Evolutionary conservation across 441 rosid species (phyloP).

Genomic region (Erysimum cheiri): DNA sequence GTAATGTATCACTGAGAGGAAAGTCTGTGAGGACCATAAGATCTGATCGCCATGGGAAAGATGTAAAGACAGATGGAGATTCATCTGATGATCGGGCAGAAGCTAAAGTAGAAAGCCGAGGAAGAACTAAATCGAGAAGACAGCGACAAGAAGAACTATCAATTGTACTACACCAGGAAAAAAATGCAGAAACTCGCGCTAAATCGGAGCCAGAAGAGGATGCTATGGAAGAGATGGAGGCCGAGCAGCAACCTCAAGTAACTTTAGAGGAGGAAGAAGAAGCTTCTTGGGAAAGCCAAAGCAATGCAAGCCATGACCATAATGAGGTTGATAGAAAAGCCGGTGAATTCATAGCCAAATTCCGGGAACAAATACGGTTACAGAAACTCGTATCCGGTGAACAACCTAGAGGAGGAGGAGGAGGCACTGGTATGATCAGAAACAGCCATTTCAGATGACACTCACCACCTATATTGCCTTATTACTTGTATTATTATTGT

Average conservation of each 20-base stretch:
- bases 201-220: constrained; percentile 28
- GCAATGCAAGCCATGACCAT: constrained; percentile 54
- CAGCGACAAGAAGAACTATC: constrained; percentile 34
- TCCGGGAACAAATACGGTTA: constrained; percentile 82
- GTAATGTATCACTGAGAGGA: constrained; percentile 55
- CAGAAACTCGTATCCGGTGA: constrained; percentile 70
- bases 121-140: constrained; percentile 39
- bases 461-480: constrained; percentile 21
- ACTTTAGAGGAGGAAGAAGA: constrained; percentile 45
- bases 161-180: constrained; percentile 33
- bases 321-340: constrained; percentile 90
- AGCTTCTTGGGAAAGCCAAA: constrained; percentile 37
- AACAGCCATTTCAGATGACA: constrained; percentile 47
- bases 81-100: constrained; percentile 46
- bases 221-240: constrained; percentile 36
- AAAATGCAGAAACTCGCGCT: not conserved
- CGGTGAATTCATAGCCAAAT: constrained; percentile 90
- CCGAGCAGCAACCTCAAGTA: constrained; percentile 36
- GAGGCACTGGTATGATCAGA: constrained; percentile 29
- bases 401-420: constrained; percentile 56
- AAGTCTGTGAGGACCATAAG: constrained; percentile 75
- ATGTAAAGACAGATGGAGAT: constrained; percentile 36
- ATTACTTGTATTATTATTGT: constrained; percentile 34
- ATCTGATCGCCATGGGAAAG: constrained; percentile 42
- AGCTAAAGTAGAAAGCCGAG: constrained; percentile 29